Evolutionary conservation across 2,329 filamentous ascomycete species (phyloP), one percentile per base, ranked within the genome.

Genomic region (Corniculantispora saksenae): DNA sequence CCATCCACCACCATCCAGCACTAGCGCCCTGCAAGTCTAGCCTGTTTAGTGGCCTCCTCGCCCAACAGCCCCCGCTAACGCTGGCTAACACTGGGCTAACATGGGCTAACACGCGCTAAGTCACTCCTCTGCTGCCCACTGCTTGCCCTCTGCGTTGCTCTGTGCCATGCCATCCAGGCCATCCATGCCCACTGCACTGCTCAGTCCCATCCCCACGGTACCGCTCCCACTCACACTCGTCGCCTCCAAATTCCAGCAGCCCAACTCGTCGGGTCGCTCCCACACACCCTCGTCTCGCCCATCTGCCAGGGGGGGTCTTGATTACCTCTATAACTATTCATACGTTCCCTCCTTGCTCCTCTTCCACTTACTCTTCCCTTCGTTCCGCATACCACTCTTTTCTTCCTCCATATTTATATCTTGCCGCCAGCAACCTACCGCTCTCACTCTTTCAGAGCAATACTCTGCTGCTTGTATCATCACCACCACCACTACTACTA

Each of bases 11-110:
- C 8, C 7, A 13, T 13, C 12, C 38, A 43, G 38, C 38, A 19
- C 32, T 61, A 61, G 57, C 58, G 58, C 32, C 50, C 60, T 62
- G 50, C 60, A 62, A 23, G 25, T 47, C 60, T 62, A 54, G 60
- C 60, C 38, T 54, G 40, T 62, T 55, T 62, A 47, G 60, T 62
- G 47, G 58, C 48, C 32, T 47, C 35, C 17, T 32, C 45, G 47
- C 47, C 35, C 58, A 19, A 53, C 58, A 43, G 32, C 32, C 23
- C 32, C 38, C 32, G 47, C 58, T 61, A 61, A 53, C 32, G 32
- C 32, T 32, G 32, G 32, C 32, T 32, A 17, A 17, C 15, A 21
- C 21, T 48, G 35, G 43, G n/a, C 48, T 43, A 53, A 17, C 19
- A 15, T 15, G 38, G 38, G 38, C 38, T 43, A 43, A 43, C 38